Percentiles rank a stretch among this genome's conserved stretches.
Evolutionary conservation across 495 filamentous ascomycete genomes (phyloP).

Genomic region (Xylaria intraflava): DNA sequence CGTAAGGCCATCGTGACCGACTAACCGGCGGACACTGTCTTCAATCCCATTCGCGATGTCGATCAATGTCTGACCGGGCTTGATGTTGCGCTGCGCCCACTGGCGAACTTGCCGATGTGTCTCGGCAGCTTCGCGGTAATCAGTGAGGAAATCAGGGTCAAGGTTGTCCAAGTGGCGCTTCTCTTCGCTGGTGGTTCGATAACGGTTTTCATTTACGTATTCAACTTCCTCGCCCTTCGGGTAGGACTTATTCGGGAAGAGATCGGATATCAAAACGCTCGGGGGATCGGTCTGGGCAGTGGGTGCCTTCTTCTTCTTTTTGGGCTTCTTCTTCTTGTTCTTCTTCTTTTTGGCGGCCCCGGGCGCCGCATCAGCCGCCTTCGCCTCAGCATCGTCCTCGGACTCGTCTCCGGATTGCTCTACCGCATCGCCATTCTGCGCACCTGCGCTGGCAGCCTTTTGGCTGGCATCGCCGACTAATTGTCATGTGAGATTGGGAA

Average conservation of each 20-base stretch:
- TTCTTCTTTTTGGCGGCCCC: constrained; percentile 46
- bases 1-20: constrained; percentile 69
- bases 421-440: constrained; percentile 42
- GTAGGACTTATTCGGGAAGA: constrained; percentile 70
- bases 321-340: constrained; percentile 82
- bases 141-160: constrained; percentile 75
- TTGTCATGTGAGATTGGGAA: constrained; percentile 7
- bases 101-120: constrained; percentile 82
- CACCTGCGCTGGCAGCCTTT: constrained; percentile 39
- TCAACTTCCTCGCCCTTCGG: constrained; percentile 78
- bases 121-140: constrained; percentile 84
- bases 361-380: constrained; percentile 28
- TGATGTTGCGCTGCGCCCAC: constrained; percentile 72
- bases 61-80: constrained; percentile 72
- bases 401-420: constrained; percentile 62
- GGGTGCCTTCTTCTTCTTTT: constrained; percentile 67
- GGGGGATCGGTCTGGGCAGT: constrained; percentile 74
- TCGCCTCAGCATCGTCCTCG: constrained; percentile 53
- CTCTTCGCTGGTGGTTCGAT: constrained; percentile 80
- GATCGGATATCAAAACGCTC: constrained; percentile 62
- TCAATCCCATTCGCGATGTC: constrained; percentile 85
- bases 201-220: constrained; percentile 66
- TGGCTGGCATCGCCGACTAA: constrained; percentile 36
- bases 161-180: constrained; percentile 78
- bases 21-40: constrained; percentile 70